phyloP scores from a whole-genome alignment of 2,329 filamentous ascomycete genomes.

The Ilyonectria sp. region DNA sequence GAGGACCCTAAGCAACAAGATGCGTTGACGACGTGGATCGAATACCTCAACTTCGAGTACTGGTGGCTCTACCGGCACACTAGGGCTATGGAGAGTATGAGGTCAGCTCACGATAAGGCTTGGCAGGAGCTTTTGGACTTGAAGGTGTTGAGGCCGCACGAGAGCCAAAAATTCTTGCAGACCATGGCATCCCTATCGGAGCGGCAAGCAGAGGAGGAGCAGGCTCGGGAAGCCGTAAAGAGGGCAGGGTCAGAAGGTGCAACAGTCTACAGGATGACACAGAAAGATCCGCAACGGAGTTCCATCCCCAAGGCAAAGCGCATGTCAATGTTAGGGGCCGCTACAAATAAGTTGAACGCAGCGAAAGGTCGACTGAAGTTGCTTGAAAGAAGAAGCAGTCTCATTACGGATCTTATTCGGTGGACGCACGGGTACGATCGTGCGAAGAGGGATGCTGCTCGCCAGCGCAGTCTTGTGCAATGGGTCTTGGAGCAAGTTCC shows the following conservation, averaged over 20 bases:
- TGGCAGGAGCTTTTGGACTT: constrained; percentile 53
- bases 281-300: constrained; percentile 23
- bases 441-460: constrained; percentile 18
- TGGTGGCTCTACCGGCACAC: constrained; percentile 43
- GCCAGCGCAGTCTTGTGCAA: constrained; percentile 40
- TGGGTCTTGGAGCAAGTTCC: constrained; percentile 50
- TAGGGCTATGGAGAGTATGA: constrained; percentile 37
- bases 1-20: constrained; percentile 50
- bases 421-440: background rate
- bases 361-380: constrained; percentile 4
- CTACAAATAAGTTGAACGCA: background rate
- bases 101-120: constrained; percentile 43
- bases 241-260: background rate
- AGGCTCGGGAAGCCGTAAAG: too few relatives aligned
- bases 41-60: constrained; percentile 53
- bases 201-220: too few relatives aligned
- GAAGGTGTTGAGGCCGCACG: constrained; percentile 42
- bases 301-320: too few relatives aligned
- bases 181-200: too few relatives aligned
- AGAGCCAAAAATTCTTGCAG: too few relatives aligned
- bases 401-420: too few relatives aligned
- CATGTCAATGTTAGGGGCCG: constrained; percentile 20
- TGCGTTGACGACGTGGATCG: constrained; percentile 56
- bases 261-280: constrained; percentile 1
- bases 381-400: too few relatives aligned